phyloP scores from a whole-genome alignment of 2,329 filamentous ascomycete genomes.

The Botrytis squamosa region DNA sequence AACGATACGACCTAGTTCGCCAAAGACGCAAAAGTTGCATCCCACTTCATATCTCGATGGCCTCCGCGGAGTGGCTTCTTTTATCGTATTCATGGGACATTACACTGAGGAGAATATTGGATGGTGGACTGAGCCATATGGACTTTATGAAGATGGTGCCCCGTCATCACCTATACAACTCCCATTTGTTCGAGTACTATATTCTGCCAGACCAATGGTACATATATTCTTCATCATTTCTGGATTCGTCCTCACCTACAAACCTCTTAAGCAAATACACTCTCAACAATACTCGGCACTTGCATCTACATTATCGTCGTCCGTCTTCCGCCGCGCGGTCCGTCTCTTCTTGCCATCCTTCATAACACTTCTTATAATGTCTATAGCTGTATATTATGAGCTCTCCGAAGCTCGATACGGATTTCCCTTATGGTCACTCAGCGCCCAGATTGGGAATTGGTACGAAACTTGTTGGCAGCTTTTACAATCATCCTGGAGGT shows the following conservation, averaged over 20 bases:
- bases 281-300: constrained; percentile 42
- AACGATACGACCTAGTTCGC: constrained; percentile 31
- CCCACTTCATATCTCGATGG: constrained; percentile 48
- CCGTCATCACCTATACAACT: constrained; percentile 46
- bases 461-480: constrained; percentile 44
- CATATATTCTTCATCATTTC: constrained; percentile 54
- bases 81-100: constrained; percentile 51
- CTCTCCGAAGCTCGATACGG: constrained; percentile 48
- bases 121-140: constrained; percentile 39
- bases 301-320: constrained; percentile 45
- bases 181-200: constrained; percentile 46
- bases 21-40: constrained; percentile 37
- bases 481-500: constrained; percentile 31
- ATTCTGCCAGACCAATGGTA: constrained; percentile 50
- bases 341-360: constrained; percentile 49
- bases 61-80: constrained; percentile 49
- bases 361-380: constrained; percentile 46
- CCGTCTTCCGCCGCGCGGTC: constrained; percentile 48
- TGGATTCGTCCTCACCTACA: constrained; percentile 48
- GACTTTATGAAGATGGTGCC: constrained; percentile 37
- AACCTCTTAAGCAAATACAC: constrained; percentile 46
- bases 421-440: constrained; percentile 39
- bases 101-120: constrained; percentile 45
- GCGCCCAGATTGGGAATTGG: constrained; percentile 44
- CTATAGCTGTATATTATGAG: constrained; percentile 46